Conservation (phyloP, 2,329 filamentous ascomycete species). For the Penicillium hesseltinei region DNA sequence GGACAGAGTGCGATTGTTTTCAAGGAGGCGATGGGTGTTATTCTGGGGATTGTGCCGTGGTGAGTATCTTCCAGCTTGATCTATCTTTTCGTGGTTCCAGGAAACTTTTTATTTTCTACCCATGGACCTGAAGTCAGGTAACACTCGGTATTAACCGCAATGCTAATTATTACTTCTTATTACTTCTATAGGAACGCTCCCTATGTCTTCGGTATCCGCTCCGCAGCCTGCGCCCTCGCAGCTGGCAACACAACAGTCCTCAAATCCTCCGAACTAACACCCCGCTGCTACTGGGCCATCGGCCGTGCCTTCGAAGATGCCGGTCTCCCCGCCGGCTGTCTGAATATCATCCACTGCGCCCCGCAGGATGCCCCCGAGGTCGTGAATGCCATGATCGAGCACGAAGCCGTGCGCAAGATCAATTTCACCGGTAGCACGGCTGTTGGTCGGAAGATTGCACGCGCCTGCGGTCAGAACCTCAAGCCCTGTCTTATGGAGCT, state of each 20-base stretch:
- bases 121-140: not conserved
- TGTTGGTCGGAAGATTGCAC: constrained; percentile 67
- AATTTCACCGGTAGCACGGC: constrained; percentile 72
- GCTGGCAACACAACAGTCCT: constrained; percentile 71
- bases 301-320: constrained; percentile 65
- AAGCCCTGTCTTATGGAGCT: constrained; percentile 79
- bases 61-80: constrained; percentile 36
- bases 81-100: too few species aligned
- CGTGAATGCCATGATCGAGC: constrained; percentile 64
- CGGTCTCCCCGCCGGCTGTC: constrained; percentile 68
- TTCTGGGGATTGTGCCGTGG: constrained; percentile 78
- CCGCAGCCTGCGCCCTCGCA: constrained; percentile 61
- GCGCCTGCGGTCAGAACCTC: constrained; percentile 64
- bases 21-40: constrained; percentile 73
- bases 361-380: constrained; percentile 63
- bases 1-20: constrained; percentile 62
- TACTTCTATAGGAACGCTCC: constrained; percentile 51
- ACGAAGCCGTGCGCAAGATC: constrained; percentile 66
- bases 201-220: constrained; percentile 49
- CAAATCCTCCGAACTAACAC: constrained; percentile 67
- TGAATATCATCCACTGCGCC: constrained; percentile 69
- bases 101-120: not conserved
- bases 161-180: not conserved
- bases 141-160: too few species aligned
- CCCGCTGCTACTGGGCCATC: constrained; percentile 61